phyloP scores from a whole-genome alignment of 345 rosid genomes.

The Ceriops decandra region DNA sequence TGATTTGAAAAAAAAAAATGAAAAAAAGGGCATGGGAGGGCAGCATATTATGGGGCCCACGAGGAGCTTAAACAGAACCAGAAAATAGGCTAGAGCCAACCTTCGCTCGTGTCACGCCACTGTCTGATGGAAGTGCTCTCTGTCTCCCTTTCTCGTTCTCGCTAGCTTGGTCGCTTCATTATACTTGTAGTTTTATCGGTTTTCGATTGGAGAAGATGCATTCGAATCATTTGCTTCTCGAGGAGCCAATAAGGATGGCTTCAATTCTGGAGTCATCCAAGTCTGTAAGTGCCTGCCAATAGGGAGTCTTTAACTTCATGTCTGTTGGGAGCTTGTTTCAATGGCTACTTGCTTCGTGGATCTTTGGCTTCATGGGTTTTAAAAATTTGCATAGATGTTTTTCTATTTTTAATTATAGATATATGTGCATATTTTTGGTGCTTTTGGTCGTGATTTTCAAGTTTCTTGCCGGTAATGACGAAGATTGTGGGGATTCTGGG shows the following conservation, averaged over 20 bases:
- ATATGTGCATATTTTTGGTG: not conserved
- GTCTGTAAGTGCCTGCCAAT: conserved; percentile 26
- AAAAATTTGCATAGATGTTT: not conserved
- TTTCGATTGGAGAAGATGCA: conserved; percentile 26
- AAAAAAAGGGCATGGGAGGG: no score
- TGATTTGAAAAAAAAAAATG: no score
- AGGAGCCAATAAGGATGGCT: conserved; percentile 61
- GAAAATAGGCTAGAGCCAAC: no score
- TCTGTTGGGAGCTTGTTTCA: not conserved
- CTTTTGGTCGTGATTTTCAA: conserved; percentile 9
- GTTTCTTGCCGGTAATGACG: conserved; percentile 32
- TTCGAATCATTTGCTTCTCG: conserved; percentile 44
- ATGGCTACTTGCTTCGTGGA: no score
- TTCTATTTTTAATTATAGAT: not conserved
- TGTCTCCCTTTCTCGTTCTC: no score
- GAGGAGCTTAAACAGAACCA: no score
- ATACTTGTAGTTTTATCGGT: no score
- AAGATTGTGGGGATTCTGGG: conserved; percentile 34
- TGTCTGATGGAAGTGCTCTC: no score
- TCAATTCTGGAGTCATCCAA: conserved; percentile 68
- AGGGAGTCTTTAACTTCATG: not conserved
- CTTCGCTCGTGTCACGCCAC: no score
- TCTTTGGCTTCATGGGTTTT: no score
- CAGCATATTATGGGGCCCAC: no score
- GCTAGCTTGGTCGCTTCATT: no score